phyloP scores from a whole-genome alignment of 169 alveolate species.

The Plasmodium vivax region DNA sequence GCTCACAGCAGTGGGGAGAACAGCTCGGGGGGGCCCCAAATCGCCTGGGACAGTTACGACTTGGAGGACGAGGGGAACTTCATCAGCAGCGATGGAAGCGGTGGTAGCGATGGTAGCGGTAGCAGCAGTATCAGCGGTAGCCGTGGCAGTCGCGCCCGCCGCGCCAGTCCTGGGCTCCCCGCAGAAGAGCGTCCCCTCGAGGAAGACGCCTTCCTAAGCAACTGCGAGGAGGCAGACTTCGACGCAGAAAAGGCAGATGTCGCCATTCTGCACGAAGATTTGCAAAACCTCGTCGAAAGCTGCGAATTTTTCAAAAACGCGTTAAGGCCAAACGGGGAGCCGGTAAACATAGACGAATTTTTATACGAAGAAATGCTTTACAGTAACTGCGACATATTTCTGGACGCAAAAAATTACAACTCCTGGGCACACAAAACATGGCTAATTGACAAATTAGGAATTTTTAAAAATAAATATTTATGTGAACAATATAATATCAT shows the following conservation, averaged over 20 bases:
- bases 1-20: not conserved
- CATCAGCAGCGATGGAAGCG: constrained; percentile 5
- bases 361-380: constrained; percentile 67
- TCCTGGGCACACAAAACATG: constrained; percentile 76
- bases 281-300: constrained; percentile 20
- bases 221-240: constrained; percentile 43
- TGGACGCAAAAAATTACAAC: constrained; percentile 70
- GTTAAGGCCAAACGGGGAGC: constrained; percentile 5
- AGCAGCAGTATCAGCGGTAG: not conserved
- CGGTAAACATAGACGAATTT: constrained; percentile 52
- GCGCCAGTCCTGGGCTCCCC: not conserved
- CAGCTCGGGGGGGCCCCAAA: not conserved
- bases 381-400: constrained; percentile 62
- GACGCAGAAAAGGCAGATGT: constrained; percentile 7
- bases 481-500: constrained; percentile 43
- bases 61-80: constrained; percentile 41
- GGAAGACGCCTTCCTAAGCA: constrained; percentile 28
- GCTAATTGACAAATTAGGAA: constrained; percentile 50
- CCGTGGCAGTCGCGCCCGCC: not conserved
- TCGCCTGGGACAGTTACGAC: not conserved
- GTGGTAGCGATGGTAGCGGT: not conserved
- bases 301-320: constrained; percentile 60
- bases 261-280: constrained; percentile 17
- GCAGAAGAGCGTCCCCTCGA: not conserved
- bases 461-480: constrained; percentile 20